phyloP scores from a whole-genome alignment of 371 early-diverging fungal genomes.

The Mucor velutinosus region DNA sequence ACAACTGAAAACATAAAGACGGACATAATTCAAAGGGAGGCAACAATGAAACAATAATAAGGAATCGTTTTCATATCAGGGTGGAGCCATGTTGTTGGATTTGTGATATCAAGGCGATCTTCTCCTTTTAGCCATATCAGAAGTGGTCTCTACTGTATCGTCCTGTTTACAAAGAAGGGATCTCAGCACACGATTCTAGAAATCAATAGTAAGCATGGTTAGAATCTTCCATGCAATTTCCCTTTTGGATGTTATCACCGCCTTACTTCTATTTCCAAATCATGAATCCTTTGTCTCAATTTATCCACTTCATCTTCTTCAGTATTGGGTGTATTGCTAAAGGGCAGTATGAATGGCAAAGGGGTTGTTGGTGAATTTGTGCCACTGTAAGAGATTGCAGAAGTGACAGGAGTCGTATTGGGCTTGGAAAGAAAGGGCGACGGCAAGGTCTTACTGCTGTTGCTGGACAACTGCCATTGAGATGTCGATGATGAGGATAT shows the following conservation, averaged over 20 bases:
- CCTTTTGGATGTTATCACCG: not conserved
- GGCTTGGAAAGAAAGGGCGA: constrained; percentile 1
- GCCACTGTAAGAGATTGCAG: constrained; percentile 2
- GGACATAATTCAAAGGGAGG: too few species aligned
- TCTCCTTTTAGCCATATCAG: not conserved
- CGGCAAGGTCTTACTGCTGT: constrained; percentile 9
- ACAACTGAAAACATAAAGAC: too few species aligned
- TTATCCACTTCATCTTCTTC: constrained; percentile 20
- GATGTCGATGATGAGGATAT: constrained; percentile 24
- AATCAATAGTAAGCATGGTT: not conserved
- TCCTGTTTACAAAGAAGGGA: constrained; percentile 16
- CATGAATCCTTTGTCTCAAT: constrained; percentile 21
- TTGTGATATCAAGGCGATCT: not conserved
- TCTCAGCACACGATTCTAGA: constrained; percentile 29
- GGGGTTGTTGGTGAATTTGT: constrained; percentile 5
- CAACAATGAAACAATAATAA: too few species aligned
- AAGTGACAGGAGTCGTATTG: constrained; percentile 10
- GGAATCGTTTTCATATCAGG: not conserved
- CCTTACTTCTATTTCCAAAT: constrained; percentile 28
- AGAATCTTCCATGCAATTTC: not conserved
- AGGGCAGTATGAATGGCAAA: constrained; percentile 13
- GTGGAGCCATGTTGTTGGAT: not conserved
- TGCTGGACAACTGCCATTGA: constrained; percentile 25
- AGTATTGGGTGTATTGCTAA: constrained; percentile 3
- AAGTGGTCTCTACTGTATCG: not conserved